phyloP scores from a whole-genome alignment of 2,329 filamentous ascomycete genomes.

The Monosporascus sp. region DNA sequence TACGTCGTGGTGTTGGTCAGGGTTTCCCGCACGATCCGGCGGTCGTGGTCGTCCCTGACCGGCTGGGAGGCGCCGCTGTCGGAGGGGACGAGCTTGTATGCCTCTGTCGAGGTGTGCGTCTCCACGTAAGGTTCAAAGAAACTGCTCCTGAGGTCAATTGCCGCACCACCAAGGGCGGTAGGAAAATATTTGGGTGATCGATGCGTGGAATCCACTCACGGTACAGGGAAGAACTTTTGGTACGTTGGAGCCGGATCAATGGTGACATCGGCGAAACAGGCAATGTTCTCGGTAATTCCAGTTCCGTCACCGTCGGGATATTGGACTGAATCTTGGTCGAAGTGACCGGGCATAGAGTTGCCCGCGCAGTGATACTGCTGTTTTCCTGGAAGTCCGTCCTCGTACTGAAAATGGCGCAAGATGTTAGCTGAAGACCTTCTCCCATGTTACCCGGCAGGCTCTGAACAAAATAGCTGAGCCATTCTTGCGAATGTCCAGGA shows the following conservation, averaged over 20 bases:
- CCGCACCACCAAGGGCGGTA: no score
- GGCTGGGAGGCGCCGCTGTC: constrained; percentile 27
- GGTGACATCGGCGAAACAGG: constrained; percentile 26
- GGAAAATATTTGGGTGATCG: background rate
- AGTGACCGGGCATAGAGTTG: constrained; percentile 27
- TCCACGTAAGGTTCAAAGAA: constrained; percentile 27
- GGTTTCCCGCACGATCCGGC: constrained; percentile 28
- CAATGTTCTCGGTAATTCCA: constrained; percentile 14
- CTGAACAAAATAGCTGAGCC: no score
- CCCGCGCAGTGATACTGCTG: constrained; percentile 29
- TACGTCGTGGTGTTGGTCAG: constrained; percentile 24
- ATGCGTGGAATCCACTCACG: background rate
- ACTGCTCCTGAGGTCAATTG: background rate
- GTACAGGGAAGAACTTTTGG: constrained; percentile 23
- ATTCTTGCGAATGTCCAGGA: background rate
- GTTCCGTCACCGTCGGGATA: constrained; percentile 21
- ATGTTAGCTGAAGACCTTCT: no score
- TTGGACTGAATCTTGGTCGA: constrained; percentile 22
- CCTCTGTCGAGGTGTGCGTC: constrained; percentile 25
- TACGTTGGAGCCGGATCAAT: constrained; percentile 16
- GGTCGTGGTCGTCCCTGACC: constrained; percentile 26
- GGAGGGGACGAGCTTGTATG: constrained; percentile 30
- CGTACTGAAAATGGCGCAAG: constrained; percentile 13
- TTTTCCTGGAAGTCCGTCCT: constrained; percentile 26
- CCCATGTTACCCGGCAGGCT: no score